Evolutionary conservation across 2,329 filamentous ascomycete species (phyloP).

Genomic region (Arthrobotrys iridis): DNA sequence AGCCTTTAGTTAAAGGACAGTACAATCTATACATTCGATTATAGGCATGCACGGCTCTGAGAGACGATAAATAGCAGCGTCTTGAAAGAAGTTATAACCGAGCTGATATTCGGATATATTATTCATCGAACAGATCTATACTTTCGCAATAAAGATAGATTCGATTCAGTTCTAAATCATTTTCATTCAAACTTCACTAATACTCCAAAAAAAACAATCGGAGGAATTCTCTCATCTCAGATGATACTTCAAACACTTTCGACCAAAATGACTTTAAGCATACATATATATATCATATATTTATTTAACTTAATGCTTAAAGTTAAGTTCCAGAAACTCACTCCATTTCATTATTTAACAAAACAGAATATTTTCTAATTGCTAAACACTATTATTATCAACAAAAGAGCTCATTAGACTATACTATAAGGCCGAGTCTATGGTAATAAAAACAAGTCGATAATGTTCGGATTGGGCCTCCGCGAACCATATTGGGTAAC

Average conservation of each 20-base stretch:
- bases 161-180: slow-evolving; percentile 39
- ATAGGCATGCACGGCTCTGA: slow-evolving; percentile 48
- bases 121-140: slow-evolving; percentile 37
- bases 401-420: slow-evolving; percentile 43
- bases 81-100: slow-evolving; percentile 31
- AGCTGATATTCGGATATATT: slow-evolving; percentile 12
- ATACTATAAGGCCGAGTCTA: slow-evolving; percentile 48
- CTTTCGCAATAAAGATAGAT: slow-evolving; percentile 42
- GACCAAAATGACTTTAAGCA: slow-evolving; percentile 35
- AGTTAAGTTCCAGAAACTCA: slow-evolving; percentile 52
- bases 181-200: slow-evolving; percentile 10
- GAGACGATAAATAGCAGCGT: slow-evolving; percentile 24
- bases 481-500: slow-evolving; percentile 49
- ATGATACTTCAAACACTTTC: slow-evolving; percentile 9
- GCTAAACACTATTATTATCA: slow-evolving; percentile 18
- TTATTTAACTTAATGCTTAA: slow-evolving; percentile 48
- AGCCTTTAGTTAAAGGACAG: slow-evolving; percentile 51
- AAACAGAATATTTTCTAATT: slow-evolving; percentile 50
- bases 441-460: slow-evolving; percentile 23
- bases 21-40: slow-evolving; percentile 24
- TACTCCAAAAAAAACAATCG: slow-evolving; percentile 22
- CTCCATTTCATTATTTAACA: slow-evolving; percentile 40
- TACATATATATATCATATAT: slow-evolving; percentile 36
- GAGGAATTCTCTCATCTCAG: slow-evolving; percentile 28
- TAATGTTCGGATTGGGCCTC: slow-evolving; percentile 43